Conservation (phyloP, 2,329 filamentous ascomycete species). For the Epichloe sibirici region DNA sequence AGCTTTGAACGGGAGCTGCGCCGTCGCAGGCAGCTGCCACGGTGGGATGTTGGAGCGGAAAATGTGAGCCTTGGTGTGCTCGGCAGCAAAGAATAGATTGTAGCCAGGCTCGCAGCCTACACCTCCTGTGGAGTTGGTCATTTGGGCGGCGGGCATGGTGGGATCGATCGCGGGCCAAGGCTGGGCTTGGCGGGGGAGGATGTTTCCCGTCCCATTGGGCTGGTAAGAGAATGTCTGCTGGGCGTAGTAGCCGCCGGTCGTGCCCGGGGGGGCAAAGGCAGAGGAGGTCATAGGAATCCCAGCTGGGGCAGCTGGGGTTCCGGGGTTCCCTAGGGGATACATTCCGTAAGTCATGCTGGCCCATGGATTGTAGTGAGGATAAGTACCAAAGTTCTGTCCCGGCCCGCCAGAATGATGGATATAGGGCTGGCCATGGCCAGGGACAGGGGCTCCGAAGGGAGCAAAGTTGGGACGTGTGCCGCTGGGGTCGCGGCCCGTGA, state of each 20-base stretch:
- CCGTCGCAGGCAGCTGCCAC: slow-evolving; percentile 36
- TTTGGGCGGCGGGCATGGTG: slow-evolving; percentile 37
- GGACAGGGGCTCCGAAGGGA: slow-evolving; percentile 21
- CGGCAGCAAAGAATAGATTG: slow-evolving; percentile 47
- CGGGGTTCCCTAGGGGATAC: slow-evolving; percentile 10
- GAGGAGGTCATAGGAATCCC: neutral
- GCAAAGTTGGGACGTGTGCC: slow-evolving; percentile 20
- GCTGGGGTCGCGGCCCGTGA: slow-evolving; percentile 25
- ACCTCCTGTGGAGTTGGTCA: slow-evolving; percentile 45
- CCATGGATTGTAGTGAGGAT: slow-evolving; percentile 12
- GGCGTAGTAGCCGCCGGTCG: slow-evolving; percentile 14
- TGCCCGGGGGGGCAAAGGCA: slow-evolving; percentile 1
- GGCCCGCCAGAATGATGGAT: slow-evolving; percentile 25
- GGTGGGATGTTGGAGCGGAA: slow-evolving; percentile 39
- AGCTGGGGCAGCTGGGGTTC: neutral
- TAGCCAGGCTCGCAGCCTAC: slow-evolving; percentile 49
- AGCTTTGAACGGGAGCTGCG: slow-evolving; percentile 33
- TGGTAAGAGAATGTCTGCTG: slow-evolving; percentile 20
- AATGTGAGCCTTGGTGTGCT: slow-evolving; percentile 48
- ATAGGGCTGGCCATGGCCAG: slow-evolving; percentile 25
- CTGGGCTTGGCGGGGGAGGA: slow-evolving; percentile 27
- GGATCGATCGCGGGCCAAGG: slow-evolving; percentile 30
- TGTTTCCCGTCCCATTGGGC: slow-evolving; percentile 25
- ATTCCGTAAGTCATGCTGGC: slow-evolving; percentile 16
- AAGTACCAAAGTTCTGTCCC: slow-evolving; percentile 19